Evolutionary conservation across 805 yeast species (phyloP).

Genomic region (Alloascoidea hylecoeti): DNA sequence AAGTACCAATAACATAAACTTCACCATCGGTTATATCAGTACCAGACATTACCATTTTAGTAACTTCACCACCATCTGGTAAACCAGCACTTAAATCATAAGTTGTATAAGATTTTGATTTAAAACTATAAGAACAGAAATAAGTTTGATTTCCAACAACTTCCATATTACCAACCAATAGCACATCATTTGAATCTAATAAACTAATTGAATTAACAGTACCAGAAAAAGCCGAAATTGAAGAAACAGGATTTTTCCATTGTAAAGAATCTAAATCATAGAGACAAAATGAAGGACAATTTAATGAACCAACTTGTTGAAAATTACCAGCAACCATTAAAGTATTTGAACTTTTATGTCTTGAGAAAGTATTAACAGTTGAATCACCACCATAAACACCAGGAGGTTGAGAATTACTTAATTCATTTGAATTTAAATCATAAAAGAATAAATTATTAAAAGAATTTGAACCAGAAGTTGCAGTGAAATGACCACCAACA

Average conservation of each 20-base stretch:
- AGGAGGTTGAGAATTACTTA: slow-evolving; percentile 35
- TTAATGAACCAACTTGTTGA: slow-evolving; percentile 35
- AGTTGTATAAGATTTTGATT: slow-evolving; percentile 14
- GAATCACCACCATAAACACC: slow-evolving; percentile 20
- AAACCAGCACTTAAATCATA: slow-evolving; percentile 8
- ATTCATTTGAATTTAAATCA: slow-evolving; percentile 26
- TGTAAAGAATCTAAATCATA: slow-evolving; percentile 38
- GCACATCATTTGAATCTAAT: slow-evolving; percentile 19
- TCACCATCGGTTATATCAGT: slow-evolving; percentile 13
- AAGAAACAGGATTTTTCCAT: slow-evolving; percentile 32
- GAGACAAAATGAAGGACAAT: slow-evolving; percentile 53
- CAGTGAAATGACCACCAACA: slow-evolving; percentile 19
- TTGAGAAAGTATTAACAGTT: slow-evolving; percentile 24
- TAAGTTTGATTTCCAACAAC: slow-evolving; percentile 21
- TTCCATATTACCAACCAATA: slow-evolving; percentile 42
- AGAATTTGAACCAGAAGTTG: slow-evolving; percentile 9
- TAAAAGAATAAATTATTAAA: slow-evolving; percentile 37
- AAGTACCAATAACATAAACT: slow-evolving; percentile 10
- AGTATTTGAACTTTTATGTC: slow-evolving; percentile 22
- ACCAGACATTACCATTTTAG: slow-evolving; percentile 8
- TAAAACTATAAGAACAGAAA: slow-evolving; percentile 43
- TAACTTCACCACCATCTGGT: slow-evolving; percentile 13
- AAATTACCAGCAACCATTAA: slow-evolving; percentile 69
- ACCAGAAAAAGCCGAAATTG: slow-evolving; percentile 31
- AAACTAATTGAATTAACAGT: slow-evolving; percentile 39